A percentile compares a stretch with the other conserved stretches of the same genome.
Conservation (phyloP, 2,329 filamentous ascomycete genomes). For the Nemania diffusa region DNA sequence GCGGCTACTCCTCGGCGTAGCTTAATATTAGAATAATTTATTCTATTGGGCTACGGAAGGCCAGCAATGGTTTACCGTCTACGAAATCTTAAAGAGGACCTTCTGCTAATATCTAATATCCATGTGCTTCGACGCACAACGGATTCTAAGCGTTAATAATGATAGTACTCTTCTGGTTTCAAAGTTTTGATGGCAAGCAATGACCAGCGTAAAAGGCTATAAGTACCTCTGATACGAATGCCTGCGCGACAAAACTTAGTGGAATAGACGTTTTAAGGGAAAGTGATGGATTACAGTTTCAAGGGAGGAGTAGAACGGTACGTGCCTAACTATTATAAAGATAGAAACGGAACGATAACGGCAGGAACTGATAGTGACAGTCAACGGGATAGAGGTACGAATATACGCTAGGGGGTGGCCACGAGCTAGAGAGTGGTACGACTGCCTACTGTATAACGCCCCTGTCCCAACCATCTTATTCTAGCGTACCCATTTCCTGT, state of each 20-base stretch:
- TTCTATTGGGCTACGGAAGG: background rate
- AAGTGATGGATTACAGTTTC: background rate
- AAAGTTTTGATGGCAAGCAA: background rate
- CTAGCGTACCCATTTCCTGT: conserved; percentile 11
- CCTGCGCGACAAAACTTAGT: too few relatives aligned
- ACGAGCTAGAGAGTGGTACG: conserved; percentile 16
- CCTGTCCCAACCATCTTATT: conserved; percentile 14
- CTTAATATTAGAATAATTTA: background rate
- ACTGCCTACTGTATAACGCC: conserved; percentile 19
- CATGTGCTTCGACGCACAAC: background rate
- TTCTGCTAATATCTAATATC: background rate
- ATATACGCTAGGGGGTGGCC: conserved; percentile 12
- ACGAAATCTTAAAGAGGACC: background rate
- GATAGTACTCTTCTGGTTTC: background rate
- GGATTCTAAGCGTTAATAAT: background rate
- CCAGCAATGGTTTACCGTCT: background rate
- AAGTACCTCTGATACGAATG: background rate
- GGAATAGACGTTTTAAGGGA: too few relatives aligned
- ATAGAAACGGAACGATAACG: background rate
- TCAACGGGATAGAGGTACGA: background rate
- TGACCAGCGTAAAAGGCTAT: background rate
- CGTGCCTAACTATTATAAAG: too few relatives aligned
- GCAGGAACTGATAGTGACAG: background rate
- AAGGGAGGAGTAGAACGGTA: background rate
- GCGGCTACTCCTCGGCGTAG: conserved; percentile 8